phyloP scores from a whole-genome alignment of 495 filamentous ascomycete genomes.

The Cercophora sp. region DNA sequence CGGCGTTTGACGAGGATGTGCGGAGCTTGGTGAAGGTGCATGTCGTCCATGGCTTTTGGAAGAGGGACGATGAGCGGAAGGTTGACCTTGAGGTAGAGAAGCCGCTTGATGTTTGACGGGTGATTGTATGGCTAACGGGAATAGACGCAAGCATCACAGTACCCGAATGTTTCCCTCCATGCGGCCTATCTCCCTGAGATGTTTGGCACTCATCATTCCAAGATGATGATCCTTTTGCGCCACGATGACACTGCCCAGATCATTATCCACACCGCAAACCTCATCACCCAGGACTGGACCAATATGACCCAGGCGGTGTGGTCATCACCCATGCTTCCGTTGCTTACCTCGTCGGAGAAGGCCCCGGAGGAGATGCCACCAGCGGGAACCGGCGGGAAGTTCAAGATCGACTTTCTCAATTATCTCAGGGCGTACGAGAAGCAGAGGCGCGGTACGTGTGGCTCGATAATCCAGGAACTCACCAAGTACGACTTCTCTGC shows the following conservation, averaged over 20 bases:
- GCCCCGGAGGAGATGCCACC: background rate
- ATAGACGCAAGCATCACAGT: conserved; percentile 54
- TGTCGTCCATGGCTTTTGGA: conserved; percentile 87
- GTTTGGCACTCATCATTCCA: conserved; percentile 78
- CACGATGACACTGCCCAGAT: conserved; percentile 75
- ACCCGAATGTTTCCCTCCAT: conserved; percentile 65
- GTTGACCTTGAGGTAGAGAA: conserved; percentile 57
- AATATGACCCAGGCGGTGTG: conserved; percentile 86
- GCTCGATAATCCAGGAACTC: conserved; percentile 53
- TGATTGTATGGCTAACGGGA: background rate
- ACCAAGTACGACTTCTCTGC: conserved; percentile 63
- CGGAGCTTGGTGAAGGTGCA: conserved; percentile 61
- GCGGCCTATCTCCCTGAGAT: conserved; percentile 78
- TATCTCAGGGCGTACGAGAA: conserved; percentile 70
- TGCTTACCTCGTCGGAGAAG: conserved; percentile 1
- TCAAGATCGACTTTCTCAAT: conserved; percentile 70
- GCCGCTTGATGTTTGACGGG: background rate
- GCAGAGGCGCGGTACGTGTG: conserved; percentile 45
- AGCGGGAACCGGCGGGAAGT: conserved; percentile 61
- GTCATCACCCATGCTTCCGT: conserved; percentile 70
- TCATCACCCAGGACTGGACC: conserved; percentile 79
- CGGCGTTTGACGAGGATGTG: conserved; percentile 65
- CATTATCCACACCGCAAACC: conserved; percentile 85
- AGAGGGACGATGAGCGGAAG: conserved; percentile 60
- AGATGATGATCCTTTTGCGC: conserved; percentile 80